phyloP scores from a whole-genome alignment of 345 rosid species.

The Sonneratia alba region DNA sequence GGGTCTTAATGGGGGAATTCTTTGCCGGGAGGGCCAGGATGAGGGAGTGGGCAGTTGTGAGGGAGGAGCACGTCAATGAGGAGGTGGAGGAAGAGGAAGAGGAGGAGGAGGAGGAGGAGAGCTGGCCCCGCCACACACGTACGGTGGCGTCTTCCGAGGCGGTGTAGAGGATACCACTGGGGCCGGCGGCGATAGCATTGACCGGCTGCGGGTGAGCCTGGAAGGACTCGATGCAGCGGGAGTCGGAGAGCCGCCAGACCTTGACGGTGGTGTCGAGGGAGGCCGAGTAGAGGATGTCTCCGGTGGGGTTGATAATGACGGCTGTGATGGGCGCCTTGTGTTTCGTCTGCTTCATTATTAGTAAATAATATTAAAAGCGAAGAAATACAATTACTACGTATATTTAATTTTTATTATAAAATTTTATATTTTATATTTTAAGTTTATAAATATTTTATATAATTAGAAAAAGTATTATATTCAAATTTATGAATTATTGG shows the following conservation, averaged over 20 bases:
- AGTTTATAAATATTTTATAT: too few species aligned
- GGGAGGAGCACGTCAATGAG: slow-evolving; percentile 12
- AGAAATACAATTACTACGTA: too few species aligned
- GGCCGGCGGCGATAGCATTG: slow-evolving; percentile 29
- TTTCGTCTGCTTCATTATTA: slow-evolving; percentile 17
- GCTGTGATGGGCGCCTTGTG: slow-evolving; percentile 44
- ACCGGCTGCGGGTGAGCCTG: slow-evolving; percentile 37
- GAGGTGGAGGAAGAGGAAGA: slow-evolving; percentile 20
- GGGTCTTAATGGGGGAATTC: slow-evolving; percentile 39
- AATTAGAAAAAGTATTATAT: too few species aligned
- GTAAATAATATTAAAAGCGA: neutral
- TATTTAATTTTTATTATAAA: too few species aligned
- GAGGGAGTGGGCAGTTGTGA: slow-evolving; percentile 25
- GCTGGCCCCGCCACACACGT: slow-evolving; percentile 35
- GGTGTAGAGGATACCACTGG: slow-evolving; percentile 36
- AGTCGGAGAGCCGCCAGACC: slow-evolving; percentile 46
- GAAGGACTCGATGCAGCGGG: slow-evolving; percentile 47
- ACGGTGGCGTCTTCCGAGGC: slow-evolving; percentile 51
- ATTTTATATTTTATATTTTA: too few species aligned
- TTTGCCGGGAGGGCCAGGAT: slow-evolving; percentile 30
- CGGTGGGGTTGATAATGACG: slow-evolving; percentile 32
- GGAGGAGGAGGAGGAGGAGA: slow-evolving; percentile 19
- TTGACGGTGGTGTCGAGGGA: slow-evolving; percentile 43
- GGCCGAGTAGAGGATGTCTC: slow-evolving; percentile 40
- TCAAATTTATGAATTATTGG: too few species aligned